These are phyloP conservation scores for Ensete glaucum DNA, from an alignment of 176 grass and related monocot species.

Conservation along the genomic window DNA sequence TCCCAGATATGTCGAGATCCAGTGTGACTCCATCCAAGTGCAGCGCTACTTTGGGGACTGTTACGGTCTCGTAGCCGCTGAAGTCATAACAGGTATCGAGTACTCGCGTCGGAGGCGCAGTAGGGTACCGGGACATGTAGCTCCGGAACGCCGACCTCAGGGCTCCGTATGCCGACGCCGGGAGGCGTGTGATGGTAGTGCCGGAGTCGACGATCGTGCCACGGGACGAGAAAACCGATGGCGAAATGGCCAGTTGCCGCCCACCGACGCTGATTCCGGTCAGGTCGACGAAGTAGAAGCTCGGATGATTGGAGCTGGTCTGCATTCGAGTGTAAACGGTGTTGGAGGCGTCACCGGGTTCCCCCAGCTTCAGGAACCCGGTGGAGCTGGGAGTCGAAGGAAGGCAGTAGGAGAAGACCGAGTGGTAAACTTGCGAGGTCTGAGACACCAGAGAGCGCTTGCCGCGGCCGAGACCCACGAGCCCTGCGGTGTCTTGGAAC, in stretches of 20 bases:
- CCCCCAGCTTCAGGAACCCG: constrained; percentile 32
- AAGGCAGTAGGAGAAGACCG: constrained; percentile 42
- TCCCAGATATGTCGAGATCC: constrained; percentile 12
- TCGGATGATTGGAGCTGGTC: not conserved
- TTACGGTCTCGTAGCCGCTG: constrained; percentile 15
- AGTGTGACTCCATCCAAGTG: constrained; percentile 18
- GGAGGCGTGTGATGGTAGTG: constrained; percentile 32
- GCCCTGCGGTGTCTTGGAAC: constrained; percentile 11
- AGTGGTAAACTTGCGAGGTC: not conserved
- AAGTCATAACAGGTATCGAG: constrained; percentile 46
- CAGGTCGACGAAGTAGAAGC: constrained; percentile 30
- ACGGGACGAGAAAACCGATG: not conserved
- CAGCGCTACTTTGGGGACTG: constrained; percentile 15
- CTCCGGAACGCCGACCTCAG: constrained; percentile 22
- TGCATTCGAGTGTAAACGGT: constrained; percentile 20
- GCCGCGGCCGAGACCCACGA: constrained; percentile 35
- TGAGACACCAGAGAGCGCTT: constrained; percentile 32
- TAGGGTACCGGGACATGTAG: constrained; percentile 23
- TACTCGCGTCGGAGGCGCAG: not conserved
- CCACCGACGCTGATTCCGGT: constrained; percentile 22
- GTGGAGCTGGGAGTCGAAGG: constrained; percentile 21
- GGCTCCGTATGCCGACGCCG: constrained; percentile 18
- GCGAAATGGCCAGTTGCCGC: not conserved
- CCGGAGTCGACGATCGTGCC: constrained; percentile 37
- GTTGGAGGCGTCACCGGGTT: not conserved